Base-by-base conservation (phyloP, 2,329 filamentous ascomycete genomes). In the Microsporum canis region DNA sequence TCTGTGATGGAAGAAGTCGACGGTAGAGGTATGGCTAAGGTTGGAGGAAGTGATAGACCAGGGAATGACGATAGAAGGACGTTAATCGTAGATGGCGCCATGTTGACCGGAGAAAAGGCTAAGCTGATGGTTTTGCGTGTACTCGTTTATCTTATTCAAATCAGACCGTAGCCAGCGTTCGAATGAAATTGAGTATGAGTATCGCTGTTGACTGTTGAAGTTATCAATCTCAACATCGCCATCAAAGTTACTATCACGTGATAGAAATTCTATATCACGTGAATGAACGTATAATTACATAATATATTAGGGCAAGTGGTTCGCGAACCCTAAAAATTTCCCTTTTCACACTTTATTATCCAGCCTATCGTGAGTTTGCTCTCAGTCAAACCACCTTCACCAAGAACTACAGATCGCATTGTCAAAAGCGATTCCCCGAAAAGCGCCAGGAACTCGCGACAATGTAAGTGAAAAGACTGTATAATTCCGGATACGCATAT, bases 61-160 rank as follows among this genome's bases (percentile, higher is more conserved):
- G 87, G 81, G 70, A 97, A 92, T 64, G 87, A 89, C 67, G 89
- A 87, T 63, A 99, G 79, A 62, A 97, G 83, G 65, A 97, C 80
- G 75, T 95, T 96, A 71, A 95, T 77, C 43, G 78, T 83, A 58
- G 59, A 62, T 5, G 60, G 57, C 23, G 58, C 57, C 62, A 63
- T 63, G 53, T 34, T 60, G 59, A 39, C 5, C 1, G 14, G 17
- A 27, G 23, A 23, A 29, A 8, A 47, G 17, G 23, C 10, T 29
- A 27, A 29, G 23, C 7, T 27, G 10, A 29, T 47, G 3, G 17
- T 3, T 2, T 29, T 47, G 6, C 8, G n/a, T 47, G 23, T 47
- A 7, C 43, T 47, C 39, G 5, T 14, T 27, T 27, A 29, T 1
- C 17, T 4, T 23, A 27, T 36, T 6, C 34, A 7, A 39, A 7